Conservation (phyloP, 192 early-diverging fungal genomes). For the Backusella tuberculispora region DNA sequence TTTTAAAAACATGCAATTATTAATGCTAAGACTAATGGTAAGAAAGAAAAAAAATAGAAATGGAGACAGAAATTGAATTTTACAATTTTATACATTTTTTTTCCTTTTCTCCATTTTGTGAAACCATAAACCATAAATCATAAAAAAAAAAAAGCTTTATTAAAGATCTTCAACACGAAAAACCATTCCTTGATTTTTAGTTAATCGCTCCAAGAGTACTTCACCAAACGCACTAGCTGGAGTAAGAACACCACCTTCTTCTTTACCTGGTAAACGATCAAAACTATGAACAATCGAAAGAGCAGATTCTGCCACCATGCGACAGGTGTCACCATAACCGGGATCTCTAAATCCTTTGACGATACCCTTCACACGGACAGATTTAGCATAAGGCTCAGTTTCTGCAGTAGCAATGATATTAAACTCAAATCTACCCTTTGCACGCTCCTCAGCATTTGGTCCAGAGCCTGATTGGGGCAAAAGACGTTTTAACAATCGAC, state of each 20-base stretch:
- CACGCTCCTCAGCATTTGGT: slow-evolving; percentile 59
- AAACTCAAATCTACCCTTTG: slow-evolving; percentile 54
- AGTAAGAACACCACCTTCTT: slow-evolving; percentile 73
- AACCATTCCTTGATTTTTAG: slow-evolving; percentile 52
- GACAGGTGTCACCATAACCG: slow-evolving; percentile 81
- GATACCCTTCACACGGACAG: slow-evolving; percentile 47
- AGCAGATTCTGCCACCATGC: slow-evolving; percentile 78
- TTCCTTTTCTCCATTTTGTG: slow-evolving; percentile 8
- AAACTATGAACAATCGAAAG: slow-evolving; percentile 70
- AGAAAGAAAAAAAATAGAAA: neutral
- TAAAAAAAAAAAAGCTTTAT: neutral
- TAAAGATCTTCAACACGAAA: slow-evolving; percentile 28
- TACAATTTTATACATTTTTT: neutral
- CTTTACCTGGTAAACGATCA: slow-evolving; percentile 50
- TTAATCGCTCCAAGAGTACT: slow-evolving; percentile 65
- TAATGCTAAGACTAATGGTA: neutral
- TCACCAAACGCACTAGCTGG: slow-evolving; percentile 79
- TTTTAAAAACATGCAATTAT: neutral
- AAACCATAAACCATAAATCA: neutral
- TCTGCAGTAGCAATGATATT: slow-evolving; percentile 52
- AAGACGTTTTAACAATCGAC: slow-evolving; percentile 50
- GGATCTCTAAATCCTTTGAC: slow-evolving; percentile 68
- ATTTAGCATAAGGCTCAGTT: slow-evolving; percentile 46
- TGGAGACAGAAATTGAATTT: neutral
- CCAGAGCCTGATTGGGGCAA: slow-evolving; percentile 74